phyloP scores from a whole-genome alignment of 371 early-diverging fungal species.

The Edhazardia aedis region DNA sequence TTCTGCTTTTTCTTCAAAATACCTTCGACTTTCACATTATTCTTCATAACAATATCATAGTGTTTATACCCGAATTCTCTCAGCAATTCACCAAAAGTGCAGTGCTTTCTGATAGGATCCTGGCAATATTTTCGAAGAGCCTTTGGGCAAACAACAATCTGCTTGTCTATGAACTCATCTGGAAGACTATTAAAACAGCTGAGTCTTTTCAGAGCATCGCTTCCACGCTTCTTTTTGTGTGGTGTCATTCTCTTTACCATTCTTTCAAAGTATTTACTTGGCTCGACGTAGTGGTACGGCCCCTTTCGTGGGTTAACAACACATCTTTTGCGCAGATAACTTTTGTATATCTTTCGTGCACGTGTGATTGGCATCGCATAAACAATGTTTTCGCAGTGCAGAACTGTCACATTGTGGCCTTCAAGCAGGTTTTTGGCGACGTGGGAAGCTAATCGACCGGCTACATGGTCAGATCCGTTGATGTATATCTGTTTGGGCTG shows the following conservation, averaged over 20 bases:
- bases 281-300: conserved; percentile 89
- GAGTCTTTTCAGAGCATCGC: conserved; percentile 76
- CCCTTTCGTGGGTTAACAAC: conserved; percentile 87
- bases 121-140: conserved; percentile 82
- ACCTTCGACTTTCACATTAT: conserved; percentile 82
- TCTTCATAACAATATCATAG: conserved; percentile 68
- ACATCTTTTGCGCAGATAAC: conserved; percentile 89
- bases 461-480: conserved; percentile 94
- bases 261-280: conserved; percentile 86
- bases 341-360: conserved; percentile 66
- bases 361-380: conserved; percentile 89
- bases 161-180: conserved; percentile 72
- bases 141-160: conserved; percentile 80
- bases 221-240: conserved; percentile 90
- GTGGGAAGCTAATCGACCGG: conserved; percentile 87
- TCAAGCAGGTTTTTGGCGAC: conserved; percentile 89
- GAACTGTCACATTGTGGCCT: conserved; percentile 85
- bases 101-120: conserved; percentile 82
- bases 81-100: conserved; percentile 70
- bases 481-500: conserved; percentile 60
- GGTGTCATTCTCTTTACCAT: conserved; percentile 90
- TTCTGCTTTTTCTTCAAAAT: conserved; percentile 45
- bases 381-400: conserved; percentile 86
- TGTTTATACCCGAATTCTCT: conserved; percentile 97
- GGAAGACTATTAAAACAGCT: conserved; percentile 96